Evolutionary conservation across 257 asterid species (phyloP).

Genomic region (Paraleonurus japonicus): DNA sequence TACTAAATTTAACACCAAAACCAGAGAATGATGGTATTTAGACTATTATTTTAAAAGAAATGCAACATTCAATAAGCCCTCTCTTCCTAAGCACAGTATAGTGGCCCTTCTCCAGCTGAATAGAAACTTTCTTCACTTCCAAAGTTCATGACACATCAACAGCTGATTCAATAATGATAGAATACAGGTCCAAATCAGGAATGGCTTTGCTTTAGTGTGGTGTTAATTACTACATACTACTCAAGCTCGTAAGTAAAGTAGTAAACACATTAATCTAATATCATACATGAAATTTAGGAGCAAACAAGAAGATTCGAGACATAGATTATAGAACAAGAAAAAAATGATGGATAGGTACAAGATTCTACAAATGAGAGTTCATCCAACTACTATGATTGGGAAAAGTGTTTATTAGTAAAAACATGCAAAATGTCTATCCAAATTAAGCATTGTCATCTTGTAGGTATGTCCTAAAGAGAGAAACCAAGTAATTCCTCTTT

Average conservation of each 20-base stretch:
- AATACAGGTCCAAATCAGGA: constrained; percentile 38
- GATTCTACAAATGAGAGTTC: constrained; percentile 19
- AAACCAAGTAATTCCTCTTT: constrained; percentile 43
- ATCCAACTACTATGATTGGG: constrained; percentile 11
- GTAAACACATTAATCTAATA: constrained; percentile 13
- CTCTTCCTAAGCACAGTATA: constrained; percentile 27
- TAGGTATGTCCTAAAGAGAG: constrained; percentile 32
- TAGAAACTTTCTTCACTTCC: constrained; percentile 44
- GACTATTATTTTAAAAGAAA: constrained; percentile 21
- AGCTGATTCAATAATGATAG: constrained; percentile 63
- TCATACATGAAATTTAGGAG: not conserved
- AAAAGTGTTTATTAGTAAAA: constrained; percentile 23
- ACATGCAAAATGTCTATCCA: constrained; percentile 23
- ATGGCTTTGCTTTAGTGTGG: constrained; percentile 15
- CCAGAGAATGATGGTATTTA: constrained; percentile 4
- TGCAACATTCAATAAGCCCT: constrained; percentile 13
- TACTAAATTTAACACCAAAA: constrained; percentile 19
- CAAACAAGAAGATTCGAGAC: constrained; percentile 9
- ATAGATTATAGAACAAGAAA: constrained; percentile 4
- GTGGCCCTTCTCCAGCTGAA: constrained; percentile 43
- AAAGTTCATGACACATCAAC: constrained; percentile 73
- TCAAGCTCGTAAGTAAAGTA: constrained; percentile 21
- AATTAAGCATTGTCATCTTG: constrained; percentile 34
- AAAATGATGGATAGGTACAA: constrained; percentile 3
- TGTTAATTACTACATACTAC: constrained; percentile 7